phyloP scores from a whole-genome alignment of 2,329 filamentous ascomycete species.

The Seiridium cupressi region DNA sequence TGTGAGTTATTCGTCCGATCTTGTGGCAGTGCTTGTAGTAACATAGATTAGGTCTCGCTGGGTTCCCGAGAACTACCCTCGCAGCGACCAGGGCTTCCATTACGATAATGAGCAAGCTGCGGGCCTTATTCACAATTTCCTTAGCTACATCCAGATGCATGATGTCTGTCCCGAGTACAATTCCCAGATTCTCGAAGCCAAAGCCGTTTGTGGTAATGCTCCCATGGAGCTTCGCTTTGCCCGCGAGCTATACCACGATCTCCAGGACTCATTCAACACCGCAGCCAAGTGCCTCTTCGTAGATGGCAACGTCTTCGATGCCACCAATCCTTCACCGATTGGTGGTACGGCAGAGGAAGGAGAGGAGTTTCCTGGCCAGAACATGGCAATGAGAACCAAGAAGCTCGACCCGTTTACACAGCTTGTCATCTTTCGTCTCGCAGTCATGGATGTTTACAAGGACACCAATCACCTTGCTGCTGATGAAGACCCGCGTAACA shows the following conservation, averaged over 20 bases:
- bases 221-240: slow-evolving; percentile 64
- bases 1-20: slow-evolving; percentile 51
- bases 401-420: slow-evolving; percentile 35
- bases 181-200: slow-evolving; percentile 64
- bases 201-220: slow-evolving; percentile 64
- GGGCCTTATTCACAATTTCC: slow-evolving; percentile 76
- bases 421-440: slow-evolving; percentile 41
- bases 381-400: slow-evolving; percentile 26
- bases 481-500: slow-evolving; percentile 22
- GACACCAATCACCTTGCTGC: slow-evolving; percentile 27
- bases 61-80: slow-evolving; percentile 49
- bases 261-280: slow-evolving; percentile 82
- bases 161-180: slow-evolving; percentile 81
- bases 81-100: slow-evolving; percentile 44
- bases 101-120: slow-evolving; percentile 58
- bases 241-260: slow-evolving; percentile 42
- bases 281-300: slow-evolving; percentile 69
- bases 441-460: slow-evolving; percentile 30
- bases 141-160: slow-evolving; percentile 83
- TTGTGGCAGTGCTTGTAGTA: not conserved
- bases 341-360: slow-evolving; percentile 14
- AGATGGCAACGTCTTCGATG: slow-evolving; percentile 23
- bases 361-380: not conserved
- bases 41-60: slow-evolving; percentile 47
- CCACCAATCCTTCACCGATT: slow-evolving; percentile 16